Evolutionary conservation across 495 filamentous ascomycete genomes (phyloP).

Genomic region (Penicillium malachiteum): DNA sequence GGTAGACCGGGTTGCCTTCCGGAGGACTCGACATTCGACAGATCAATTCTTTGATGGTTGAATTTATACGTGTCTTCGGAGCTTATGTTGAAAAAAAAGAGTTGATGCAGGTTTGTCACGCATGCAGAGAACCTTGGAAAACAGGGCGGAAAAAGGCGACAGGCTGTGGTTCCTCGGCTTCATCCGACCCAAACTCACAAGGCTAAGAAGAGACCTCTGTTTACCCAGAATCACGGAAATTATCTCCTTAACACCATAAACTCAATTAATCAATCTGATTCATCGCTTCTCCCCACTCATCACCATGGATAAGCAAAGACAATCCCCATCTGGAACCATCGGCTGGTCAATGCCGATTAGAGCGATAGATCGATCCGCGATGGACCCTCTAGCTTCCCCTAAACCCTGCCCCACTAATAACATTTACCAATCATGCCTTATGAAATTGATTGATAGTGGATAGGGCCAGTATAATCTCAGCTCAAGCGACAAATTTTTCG

Average conservation of each 20-base stretch:
- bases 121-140: no score
- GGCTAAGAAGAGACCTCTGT: background rate
- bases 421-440: background rate
- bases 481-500: background rate
- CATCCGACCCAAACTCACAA: background rate
- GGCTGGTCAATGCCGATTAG: constrained; percentile 3
- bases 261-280: no score
- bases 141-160: background rate
- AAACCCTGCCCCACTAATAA: background rate
- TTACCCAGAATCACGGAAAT: no score
- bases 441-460: background rate
- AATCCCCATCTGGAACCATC: background rate
- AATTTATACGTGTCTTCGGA: background rate
- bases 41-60: background rate
- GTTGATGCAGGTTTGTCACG: background rate
- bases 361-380: constrained; percentile 6
- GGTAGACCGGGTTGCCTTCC: background rate
- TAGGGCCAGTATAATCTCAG: background rate
- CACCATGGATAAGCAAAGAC: constrained; percentile 6
- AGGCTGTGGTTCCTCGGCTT: background rate
- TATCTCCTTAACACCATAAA: no score
- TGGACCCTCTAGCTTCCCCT: background rate
- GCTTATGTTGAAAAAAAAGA: background rate
- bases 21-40: no score
- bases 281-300: no score